These are phyloP conservation scores for Sparassis latifolia DNA, from an alignment of 1,284 basidiomycete species.

Conservation along the genomic window DNA sequence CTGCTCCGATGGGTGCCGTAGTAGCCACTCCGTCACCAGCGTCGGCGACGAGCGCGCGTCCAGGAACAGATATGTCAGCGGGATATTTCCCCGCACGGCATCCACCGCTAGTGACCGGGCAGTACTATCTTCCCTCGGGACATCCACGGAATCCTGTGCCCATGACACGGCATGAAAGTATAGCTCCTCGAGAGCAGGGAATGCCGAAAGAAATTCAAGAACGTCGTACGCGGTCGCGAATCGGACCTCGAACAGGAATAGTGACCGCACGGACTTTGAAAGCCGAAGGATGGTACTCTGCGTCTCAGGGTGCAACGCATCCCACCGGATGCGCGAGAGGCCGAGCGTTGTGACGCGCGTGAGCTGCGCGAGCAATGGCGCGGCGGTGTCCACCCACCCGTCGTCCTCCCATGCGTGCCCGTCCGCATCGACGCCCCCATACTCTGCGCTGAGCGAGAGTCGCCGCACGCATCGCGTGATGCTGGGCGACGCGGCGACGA, in stretches of 20 bases:
- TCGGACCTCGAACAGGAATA: slow-evolving; percentile 26
- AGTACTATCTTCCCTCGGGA: neutral
- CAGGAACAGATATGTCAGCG: slow-evolving; percentile 25
- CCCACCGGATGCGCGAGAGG: slow-evolving; percentile 23
- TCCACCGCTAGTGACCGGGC: neutral
- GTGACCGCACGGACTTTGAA: slow-evolving; percentile 17
- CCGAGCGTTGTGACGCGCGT: slow-evolving; percentile 19
- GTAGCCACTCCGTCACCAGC: slow-evolving; percentile 25
- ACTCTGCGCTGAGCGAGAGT: slow-evolving; percentile 22
- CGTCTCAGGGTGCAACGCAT: slow-evolving; percentile 17
- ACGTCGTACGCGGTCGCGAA: slow-evolving; percentile 24
- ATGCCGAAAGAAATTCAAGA: slow-evolving; percentile 22
- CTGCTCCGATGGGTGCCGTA: slow-evolving; percentile 22
- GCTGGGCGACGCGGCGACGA: slow-evolving; percentile 16
- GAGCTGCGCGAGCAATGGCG: slow-evolving; percentile 15
- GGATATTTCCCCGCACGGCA: slow-evolving; percentile 14
- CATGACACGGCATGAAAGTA: slow-evolving; percentile 29
- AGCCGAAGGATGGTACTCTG: slow-evolving; percentile 16
- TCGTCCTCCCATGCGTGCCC: slow-evolving; percentile 21
- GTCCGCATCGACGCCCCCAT: slow-evolving; percentile 15
- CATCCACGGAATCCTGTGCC: slow-evolving; percentile 17
- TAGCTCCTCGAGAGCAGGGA: slow-evolving; percentile 23
- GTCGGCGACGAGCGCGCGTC: slow-evolving; percentile 26
- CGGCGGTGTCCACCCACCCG: slow-evolving; percentile 21
- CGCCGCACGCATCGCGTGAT: slow-evolving; percentile 23